These are phyloP conservation scores for Cyclotella atomus DNA, from an alignment of 108 stramenopile genomes.

Conservation along the genomic window DNA sequence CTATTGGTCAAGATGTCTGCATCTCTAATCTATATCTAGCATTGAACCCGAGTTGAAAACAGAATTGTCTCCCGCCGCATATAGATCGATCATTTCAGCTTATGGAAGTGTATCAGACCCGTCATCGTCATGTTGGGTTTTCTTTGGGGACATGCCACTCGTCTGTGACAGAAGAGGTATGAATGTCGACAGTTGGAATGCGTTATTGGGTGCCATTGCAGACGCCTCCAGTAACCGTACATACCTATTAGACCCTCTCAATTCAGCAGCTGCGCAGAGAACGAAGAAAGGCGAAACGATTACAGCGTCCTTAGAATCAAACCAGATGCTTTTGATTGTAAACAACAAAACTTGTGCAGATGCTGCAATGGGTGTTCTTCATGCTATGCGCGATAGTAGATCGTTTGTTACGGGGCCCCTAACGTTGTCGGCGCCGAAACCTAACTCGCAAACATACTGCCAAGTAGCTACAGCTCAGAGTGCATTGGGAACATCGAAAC, in stretches of 20 bases:
- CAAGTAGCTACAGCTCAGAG: slow-evolving; percentile 60
- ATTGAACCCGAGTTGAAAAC: slow-evolving; percentile 18
- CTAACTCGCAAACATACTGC: slow-evolving; percentile 82
- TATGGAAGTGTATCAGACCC: slow-evolving; percentile 67
- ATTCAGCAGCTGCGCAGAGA: slow-evolving; percentile 19
- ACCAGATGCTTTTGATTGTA: slow-evolving; percentile 30
- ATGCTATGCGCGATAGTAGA: slow-evolving; percentile 49
- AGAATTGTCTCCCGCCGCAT: slow-evolving; percentile 47
- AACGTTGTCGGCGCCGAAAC: slow-evolving; percentile 25
- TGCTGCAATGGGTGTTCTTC: slow-evolving; percentile 52
- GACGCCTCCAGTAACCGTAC: not conserved
- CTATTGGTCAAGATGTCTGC: no score
- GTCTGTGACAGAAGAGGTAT: slow-evolving; percentile 29
- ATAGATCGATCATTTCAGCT: slow-evolving; percentile 62
- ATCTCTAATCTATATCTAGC: not conserved
- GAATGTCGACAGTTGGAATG: slow-evolving; percentile 63
- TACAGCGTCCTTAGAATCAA: slow-evolving; percentile 1
- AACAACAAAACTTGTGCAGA: slow-evolving; percentile 55
- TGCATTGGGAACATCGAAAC: slow-evolving; percentile 12
- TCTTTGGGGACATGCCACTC: slow-evolving; percentile 49
- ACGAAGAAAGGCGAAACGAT: slow-evolving; percentile 3
- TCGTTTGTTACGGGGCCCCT: not conserved
- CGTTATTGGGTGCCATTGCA: slow-evolving; percentile 62
- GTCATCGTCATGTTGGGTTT: slow-evolving; percentile 62
- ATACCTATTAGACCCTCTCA: slow-evolving; percentile 23